Percentiles rank a stretch among this genome's conserved stretches.
Evolutionary conservation across 768 basidiomycete genomes (phyloP).

Genomic region (Scleroderma bovista): DNA sequence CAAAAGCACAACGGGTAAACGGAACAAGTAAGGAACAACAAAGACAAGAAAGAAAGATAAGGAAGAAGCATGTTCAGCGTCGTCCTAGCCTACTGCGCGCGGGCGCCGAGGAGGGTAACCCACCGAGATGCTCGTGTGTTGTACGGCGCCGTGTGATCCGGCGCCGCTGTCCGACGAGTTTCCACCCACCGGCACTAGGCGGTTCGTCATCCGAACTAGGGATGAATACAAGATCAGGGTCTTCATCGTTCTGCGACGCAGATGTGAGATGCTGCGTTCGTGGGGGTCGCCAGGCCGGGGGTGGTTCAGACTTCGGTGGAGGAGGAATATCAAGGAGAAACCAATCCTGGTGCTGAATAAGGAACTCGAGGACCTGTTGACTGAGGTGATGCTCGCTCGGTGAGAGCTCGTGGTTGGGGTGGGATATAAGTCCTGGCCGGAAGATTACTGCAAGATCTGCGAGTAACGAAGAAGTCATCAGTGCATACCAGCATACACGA

Average conservation of each 20-base stretch:
- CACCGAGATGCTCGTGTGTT: constrained; percentile 41
- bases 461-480: neutral
- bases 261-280: constrained; percentile 5
- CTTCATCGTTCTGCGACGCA: constrained; percentile 29
- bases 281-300: constrained; percentile 25
- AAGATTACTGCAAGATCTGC: constrained; percentile 96
- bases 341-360: constrained; percentile 94
- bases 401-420: constrained; percentile 80
- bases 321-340: constrained; percentile 87
- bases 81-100: constrained; percentile 23
- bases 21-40: constrained; percentile 1
- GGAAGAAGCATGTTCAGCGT: constrained; percentile 20
- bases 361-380: constrained; percentile 88
- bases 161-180: constrained; percentile 38
- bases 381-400: constrained; percentile 83
- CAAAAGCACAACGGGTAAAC: no score
- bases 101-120: constrained; percentile 30
- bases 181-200: constrained; percentile 48
- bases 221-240: constrained; percentile 41
- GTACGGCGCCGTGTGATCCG: constrained; percentile 53
- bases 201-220: constrained; percentile 47
- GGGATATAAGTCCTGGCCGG: constrained; percentile 89
- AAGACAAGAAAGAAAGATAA: constrained; percentile 6
- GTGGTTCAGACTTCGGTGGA: constrained; percentile 40
- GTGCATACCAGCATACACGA: neutral